Evolutionary conservation across 1,139 yeast species (phyloP).

Genomic region (Candida smagusa): DNA sequence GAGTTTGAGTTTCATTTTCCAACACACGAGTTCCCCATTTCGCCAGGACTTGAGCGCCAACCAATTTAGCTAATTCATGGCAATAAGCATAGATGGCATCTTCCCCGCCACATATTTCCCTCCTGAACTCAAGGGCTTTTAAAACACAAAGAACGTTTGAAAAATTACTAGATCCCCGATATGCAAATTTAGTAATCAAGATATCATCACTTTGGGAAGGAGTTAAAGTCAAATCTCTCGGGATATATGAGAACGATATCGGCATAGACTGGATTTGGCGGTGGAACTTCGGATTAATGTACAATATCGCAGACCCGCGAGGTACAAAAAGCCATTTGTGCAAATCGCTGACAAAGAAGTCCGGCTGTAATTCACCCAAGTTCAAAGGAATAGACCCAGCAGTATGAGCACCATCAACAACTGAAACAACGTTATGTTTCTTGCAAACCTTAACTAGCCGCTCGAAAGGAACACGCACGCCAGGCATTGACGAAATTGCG

Average conservation of each 20-base stretch:
- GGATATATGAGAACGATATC: conserved; percentile 45
- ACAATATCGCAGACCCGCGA: conserved; percentile 56
- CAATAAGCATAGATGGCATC: conserved; percentile 49
- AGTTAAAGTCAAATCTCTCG: conserved; percentile 19
- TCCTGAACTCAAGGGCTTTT: conserved; percentile 50
- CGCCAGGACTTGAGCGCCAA: conserved; percentile 32
- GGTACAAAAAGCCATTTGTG: conserved; percentile 73
- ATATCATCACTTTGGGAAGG: conserved; percentile 23
- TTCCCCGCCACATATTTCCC: conserved; percentile 61
- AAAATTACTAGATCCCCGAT: conserved; percentile 34
- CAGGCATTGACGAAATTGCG: conserved; percentile 63
- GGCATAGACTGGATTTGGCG: conserved; percentile 55
- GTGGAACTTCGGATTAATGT: conserved; percentile 54
- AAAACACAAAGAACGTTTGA: conserved; percentile 25
- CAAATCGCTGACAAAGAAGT: conserved; percentile 58
- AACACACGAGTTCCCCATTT: conserved; percentile 37
- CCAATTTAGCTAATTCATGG: conserved; percentile 39
- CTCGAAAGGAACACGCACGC: conserved; percentile 55
- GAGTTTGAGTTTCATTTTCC: conserved; percentile 25
- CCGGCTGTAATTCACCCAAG: conserved; percentile 48
- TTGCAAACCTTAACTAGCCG: conserved; percentile 46
- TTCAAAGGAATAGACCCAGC: conserved; percentile 55
- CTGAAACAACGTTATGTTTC: conserved; percentile 46
- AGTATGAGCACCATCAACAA: conserved; percentile 74
- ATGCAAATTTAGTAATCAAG: conserved; percentile 37